Base-by-base conservation (phyloP, 192 early-diverging fungal species). In the Borealophlyctis nickersoniae region DNA sequence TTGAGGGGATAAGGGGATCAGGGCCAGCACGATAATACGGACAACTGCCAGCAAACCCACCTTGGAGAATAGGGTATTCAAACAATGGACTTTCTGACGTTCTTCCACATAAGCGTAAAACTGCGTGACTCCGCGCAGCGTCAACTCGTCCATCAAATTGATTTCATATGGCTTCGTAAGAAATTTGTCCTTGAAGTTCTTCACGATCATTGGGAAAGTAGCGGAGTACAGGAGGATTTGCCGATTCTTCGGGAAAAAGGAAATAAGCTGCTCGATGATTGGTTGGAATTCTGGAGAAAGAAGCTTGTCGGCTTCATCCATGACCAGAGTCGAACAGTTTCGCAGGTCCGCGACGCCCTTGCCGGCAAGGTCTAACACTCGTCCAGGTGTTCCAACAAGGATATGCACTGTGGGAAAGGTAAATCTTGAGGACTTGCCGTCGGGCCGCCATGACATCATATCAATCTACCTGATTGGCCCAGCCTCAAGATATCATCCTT, bases 81-180 rank as follows among this genome's bases (percentile, higher is more conserved):
- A 74, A 63, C 79, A 98, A 72, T 99, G 96, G 3, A 99, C 96
- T 73, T 99, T 99, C 69, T 99, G 96, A 63, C 91, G 83, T 71
- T 99, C 96, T 76, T 98, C 95, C 26, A 99, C 95, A 80, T 93
- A 99, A 32, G 96, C 96, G 74, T 99, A 99, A 80, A 94, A 99
- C 80, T 99, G 96, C 5, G 96, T 99, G 26, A 99, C 91, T 70
- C 96, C 96, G 60, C 91, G 88, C 67, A 99, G 81, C 3, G 96
- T 99, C 35, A 99, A 85, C 74, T 99, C 95, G 62, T 99, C 96
- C 96, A 99, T 99, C 36, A 99, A 77, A 64, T 99, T 99, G 72
- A 99, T 99, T 73, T 99, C 96, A 70, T 99, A 96, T 23, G 96
- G 92, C 66, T 94, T 95, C 74, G 81, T 79, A 68, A 99, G 84